A percentile compares a stretch with the other conserved stretches of the same genome.
Evolutionary conservation across 176 grass and related monocot species (phyloP).

Genomic region (Neostapfia colusana): DNA sequence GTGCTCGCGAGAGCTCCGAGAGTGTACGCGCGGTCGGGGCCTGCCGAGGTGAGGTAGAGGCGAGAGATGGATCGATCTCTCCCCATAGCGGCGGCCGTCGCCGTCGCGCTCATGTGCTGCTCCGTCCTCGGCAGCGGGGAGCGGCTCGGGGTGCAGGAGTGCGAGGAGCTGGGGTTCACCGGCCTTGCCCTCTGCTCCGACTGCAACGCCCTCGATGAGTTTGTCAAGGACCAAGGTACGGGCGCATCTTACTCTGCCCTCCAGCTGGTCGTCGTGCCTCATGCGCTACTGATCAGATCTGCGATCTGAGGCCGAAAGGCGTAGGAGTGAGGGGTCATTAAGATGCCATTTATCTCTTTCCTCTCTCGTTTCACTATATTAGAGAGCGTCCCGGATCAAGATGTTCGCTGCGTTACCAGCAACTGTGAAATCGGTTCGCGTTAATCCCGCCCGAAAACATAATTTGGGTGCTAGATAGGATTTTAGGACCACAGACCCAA

Average conservation of each 20-base stretch:
- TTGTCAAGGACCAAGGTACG: conserved; percentile 87
- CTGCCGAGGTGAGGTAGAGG: background rate
- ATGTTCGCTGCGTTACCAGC: background rate
- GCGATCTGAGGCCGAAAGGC: background rate
- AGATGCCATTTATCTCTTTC: background rate
- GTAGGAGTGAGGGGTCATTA: background rate
- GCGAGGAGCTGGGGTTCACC: conserved; percentile 95
- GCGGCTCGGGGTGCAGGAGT: conserved; percentile 58
- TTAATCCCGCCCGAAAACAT: background rate
- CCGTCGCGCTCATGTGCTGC: conserved; percentile 36
- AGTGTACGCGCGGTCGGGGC: background rate
- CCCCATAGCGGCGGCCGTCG: background rate
- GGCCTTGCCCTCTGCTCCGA: conserved; percentile 98
- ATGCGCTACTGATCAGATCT: background rate
- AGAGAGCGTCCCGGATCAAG: background rate
- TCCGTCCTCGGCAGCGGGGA: conserved; percentile 33
- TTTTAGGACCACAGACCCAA: background rate
- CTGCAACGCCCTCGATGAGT: conserved; percentile 77
- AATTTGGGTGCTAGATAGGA: background rate
- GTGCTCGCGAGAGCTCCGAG: conserved; percentile 7
- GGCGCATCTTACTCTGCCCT: background rate
- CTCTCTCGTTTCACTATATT: background rate
- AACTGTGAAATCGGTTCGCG: background rate
- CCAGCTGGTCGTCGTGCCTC: background rate
- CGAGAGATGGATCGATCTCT: conserved; percentile 40